Evolutionary conservation across 2,329 filamentous ascomycete species (phyloP), one percentile per base, ranked within the genome.

Genomic region (Fusarium irregulare): DNA sequence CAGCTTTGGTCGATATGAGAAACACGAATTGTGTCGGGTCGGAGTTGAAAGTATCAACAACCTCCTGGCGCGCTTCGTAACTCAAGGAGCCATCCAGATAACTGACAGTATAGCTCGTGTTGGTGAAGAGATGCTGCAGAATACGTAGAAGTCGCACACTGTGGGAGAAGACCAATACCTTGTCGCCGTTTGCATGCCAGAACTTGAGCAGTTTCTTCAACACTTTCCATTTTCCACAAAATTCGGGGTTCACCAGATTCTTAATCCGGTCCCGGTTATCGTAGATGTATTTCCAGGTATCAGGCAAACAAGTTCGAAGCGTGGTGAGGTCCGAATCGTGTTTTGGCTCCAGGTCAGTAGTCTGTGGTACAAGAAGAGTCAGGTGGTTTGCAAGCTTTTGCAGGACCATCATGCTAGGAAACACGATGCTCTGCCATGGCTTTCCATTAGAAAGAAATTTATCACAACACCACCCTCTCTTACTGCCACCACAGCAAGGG

Each of bases 191-290:
- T 16, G 87, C 85, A 76, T 97, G 89, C 96, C 96, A 99, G 79
- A 96, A 95, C 58, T 90, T 91, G 9, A 99, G 86, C 6, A 99
- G 83, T 73, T 93, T 94, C 78, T 91, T 93, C 30, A 99, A 80
- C 2, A 99, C 89, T 76, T 93, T 94, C 96, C 96, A 99, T 80
- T 99, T 99, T 6, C 96, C 96, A 76, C 96, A 99, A 71, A 94
- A 98, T 60, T 97, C 92, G 0, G 93, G 91, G 73, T 97, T 94
- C 2, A 94, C 91, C 53, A 94, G 91, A 73, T 91, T 92, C 53
- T 92, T 81, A 62, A 98, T 91, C 11, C 89, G 93, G 73, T 97
- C 93, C 45, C 93, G 87, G 21, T 91, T 88, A 13, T 84, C 83
- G 76, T 94, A 96, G 0, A 97, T 83, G 21, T 89, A 83, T 74